Base-by-base conservation (phyloP, 2,329 filamentous ascomycete species). In the Alternaria tenuissima region DNA sequence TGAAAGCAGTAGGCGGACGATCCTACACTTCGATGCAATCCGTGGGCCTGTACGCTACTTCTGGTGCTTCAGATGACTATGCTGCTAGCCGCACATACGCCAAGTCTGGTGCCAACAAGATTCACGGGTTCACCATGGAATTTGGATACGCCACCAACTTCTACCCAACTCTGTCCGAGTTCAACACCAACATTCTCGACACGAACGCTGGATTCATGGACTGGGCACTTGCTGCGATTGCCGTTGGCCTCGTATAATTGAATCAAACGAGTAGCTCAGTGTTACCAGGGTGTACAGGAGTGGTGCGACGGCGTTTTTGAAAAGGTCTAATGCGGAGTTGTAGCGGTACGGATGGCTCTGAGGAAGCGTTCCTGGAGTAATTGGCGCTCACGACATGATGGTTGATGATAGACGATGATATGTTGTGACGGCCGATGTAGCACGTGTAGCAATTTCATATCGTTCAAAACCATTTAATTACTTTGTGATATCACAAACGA, bases 171-270 rank as follows among this genome's bases (percentile, higher is more conserved):
- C 48, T 70, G 28, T 67, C 68, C n/a, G 77, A 80, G 64, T 80
- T 78, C 64, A 79, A 79, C 62, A 68, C 72, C 58, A 80, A 80
- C 52, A 79, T 80, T 28, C 57, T 79, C 18, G 78, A 79, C 54
- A 80, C 77, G 1, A 78, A 77, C 59, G 78, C 78, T 6, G 78
- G 77, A 0, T 80, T 80, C 56, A 79, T 78, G 76, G 78, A 80
- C 26, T 80, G 75, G 69, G 73, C 76, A 3, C 61, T 80, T 52
- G 73, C 75, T n/a, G 75, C 75, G 5, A 78, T 76, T 52, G 58
- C 61, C n/a, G 70, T 76, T 36, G 76, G 75, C 1, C 42, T 72
- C 38, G 38, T 68, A 26, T 73, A 65, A 16, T 36, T 36, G 5
- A 30, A 30, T 11, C 11, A 11, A 9, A 30, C 12, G 4, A 11